Evolutionary conservation across 768 basidiomycete genomes (phyloP), one percentile per base, ranked within the genome.

Genomic region (Hemileccinum impolitum): DNA sequence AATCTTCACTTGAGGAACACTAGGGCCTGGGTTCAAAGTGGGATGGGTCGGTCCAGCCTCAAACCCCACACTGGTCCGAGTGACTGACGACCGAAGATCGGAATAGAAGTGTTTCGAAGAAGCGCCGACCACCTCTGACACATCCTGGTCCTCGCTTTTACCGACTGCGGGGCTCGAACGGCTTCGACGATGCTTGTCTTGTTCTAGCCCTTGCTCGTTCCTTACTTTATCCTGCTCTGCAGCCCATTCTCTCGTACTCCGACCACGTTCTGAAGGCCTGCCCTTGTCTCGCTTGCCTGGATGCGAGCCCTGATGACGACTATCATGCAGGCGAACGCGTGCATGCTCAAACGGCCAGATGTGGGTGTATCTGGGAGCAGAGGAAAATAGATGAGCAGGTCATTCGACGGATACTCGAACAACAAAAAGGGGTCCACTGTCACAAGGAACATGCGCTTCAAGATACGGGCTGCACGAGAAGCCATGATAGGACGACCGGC

Each of bases 321-420:
- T 52, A 38, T 67, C 67, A 19, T 67, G 67, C 9, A 97, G 73
- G 40, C 85, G 78, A 4, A 97, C 94, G 34, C 95, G 85, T 18
- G 94, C 87, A 61, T 94, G 92, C 62, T 95, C 94, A 55, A 94
- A 97, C 0, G 95, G 95, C 91, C 94, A 98, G 49, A 98, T 96
- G 64, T 98, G 88, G 51, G 87, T 85, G 71, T 96, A 98, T 53
- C 92, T 93, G 54, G 15, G 23, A 26, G 35, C 23, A 21, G 23
- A 36, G 23, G 23, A 7, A 43, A 31, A 44, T 4, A 18, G 14
- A 47, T 56, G 38, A 62, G 54, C 21, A 21, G 3, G 21, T 30
- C 10, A 6, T 51, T 48, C 32, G 9, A 39, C 0, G n/a, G 15
- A 28, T 18, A 41, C 2, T 19, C 45, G 10, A 32, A 43, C 21